Conservation (phyloP, 805 yeast genomes). For the Babjeviella inositovora region DNA sequence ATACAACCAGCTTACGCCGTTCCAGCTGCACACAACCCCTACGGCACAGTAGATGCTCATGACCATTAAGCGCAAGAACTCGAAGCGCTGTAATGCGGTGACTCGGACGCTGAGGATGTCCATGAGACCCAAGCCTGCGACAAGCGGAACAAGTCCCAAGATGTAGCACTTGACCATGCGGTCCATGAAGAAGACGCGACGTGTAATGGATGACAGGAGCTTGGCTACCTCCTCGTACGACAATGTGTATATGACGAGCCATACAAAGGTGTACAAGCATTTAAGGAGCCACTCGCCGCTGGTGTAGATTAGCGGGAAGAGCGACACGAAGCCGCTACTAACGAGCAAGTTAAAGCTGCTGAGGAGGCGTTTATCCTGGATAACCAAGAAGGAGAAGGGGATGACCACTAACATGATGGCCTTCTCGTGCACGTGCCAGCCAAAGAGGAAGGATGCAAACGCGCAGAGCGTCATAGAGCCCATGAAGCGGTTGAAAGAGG, state of each 20-base stretch:
- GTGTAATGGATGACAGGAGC: slow-evolving; percentile 14
- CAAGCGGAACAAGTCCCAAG: slow-evolving; percentile 42
- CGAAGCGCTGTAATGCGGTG: slow-evolving; percentile 36
- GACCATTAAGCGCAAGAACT: slow-evolving; percentile 67
- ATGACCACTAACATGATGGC: slow-evolving; percentile 82
- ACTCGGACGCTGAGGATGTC: slow-evolving; percentile 42
- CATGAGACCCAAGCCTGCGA: slow-evolving; percentile 19
- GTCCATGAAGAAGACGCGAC: slow-evolving; percentile 50
- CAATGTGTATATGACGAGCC: slow-evolving; percentile 68
- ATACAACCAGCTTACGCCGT: slow-evolving; percentile 78
- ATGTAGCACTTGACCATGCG: slow-evolving; percentile 53
- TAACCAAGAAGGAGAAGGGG: slow-evolving; percentile 70
- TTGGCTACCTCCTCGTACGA: slow-evolving; percentile 57
- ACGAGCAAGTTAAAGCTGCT: slow-evolving; percentile 57
- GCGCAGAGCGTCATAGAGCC: slow-evolving; percentile 85
- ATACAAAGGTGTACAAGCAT: slow-evolving; percentile 59
- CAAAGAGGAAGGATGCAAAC: slow-evolving; percentile 79
- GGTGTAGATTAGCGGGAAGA: slow-evolving; percentile 77
- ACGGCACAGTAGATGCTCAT: slow-evolving; percentile 75
- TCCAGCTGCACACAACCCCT: slow-evolving; percentile 80
- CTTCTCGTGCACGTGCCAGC: slow-evolving; percentile 99
- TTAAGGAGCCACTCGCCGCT: slow-evolving; percentile 72
- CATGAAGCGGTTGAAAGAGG: slow-evolving; percentile 63
- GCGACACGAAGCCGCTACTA: slow-evolving; percentile 70
- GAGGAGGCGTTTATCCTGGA: slow-evolving; percentile 55